These are phyloP conservation scores for Warburgia ugandensis DNA, from an alignment of 164 flowering plant species.

Conservation along the genomic window DNA sequence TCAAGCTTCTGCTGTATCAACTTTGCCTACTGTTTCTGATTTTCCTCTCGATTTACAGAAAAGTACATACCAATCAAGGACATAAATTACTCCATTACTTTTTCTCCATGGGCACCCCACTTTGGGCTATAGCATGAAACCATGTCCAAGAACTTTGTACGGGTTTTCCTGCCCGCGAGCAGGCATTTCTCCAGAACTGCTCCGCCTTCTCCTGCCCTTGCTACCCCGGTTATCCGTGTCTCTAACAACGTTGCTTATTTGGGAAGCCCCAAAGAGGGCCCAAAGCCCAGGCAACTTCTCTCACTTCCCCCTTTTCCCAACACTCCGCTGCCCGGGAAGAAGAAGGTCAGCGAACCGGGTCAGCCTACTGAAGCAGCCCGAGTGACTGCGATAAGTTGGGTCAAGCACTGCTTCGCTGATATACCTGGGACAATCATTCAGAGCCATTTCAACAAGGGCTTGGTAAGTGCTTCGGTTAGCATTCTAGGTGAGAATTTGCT, in stretches of 20 bases:
- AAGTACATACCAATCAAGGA: too few relatives aligned
- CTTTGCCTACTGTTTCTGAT: too few relatives aligned
- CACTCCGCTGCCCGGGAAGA: slow-evolving; percentile 48
- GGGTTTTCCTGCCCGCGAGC: slow-evolving; percentile 1
- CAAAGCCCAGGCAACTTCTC: slow-evolving; percentile 75
- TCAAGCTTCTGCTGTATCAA: too few relatives aligned
- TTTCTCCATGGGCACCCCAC: too few relatives aligned
- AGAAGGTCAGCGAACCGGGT: slow-evolving; percentile 5
- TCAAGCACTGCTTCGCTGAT: slow-evolving; percentile 72
- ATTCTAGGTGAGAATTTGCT: neutral
- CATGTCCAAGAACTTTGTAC: too few relatives aligned
- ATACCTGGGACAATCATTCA: slow-evolving; percentile 39
- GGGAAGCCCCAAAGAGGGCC: slow-evolving; percentile 43
- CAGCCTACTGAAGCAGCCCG: slow-evolving; percentile 12
- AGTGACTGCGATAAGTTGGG: slow-evolving; percentile 77
- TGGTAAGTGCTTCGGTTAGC: slow-evolving; percentile 33
- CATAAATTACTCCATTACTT: too few relatives aligned
- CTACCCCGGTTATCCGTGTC: slow-evolving; percentile 47
- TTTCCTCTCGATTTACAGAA: too few relatives aligned
- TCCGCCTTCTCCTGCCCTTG: slow-evolving; percentile 39
- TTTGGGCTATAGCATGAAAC: too few relatives aligned
- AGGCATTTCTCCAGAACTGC: slow-evolving; percentile 38
- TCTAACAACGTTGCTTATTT: slow-evolving; percentile 53
- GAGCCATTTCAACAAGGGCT: slow-evolving; percentile 72
- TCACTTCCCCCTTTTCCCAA: slow-evolving; percentile 76